A percentile compares a stretch with the other conserved stretches of the same genome.
phyloP scores from a whole-genome alignment of 768 basidiomycete species.

The Dioszegia hungarica region DNA sequence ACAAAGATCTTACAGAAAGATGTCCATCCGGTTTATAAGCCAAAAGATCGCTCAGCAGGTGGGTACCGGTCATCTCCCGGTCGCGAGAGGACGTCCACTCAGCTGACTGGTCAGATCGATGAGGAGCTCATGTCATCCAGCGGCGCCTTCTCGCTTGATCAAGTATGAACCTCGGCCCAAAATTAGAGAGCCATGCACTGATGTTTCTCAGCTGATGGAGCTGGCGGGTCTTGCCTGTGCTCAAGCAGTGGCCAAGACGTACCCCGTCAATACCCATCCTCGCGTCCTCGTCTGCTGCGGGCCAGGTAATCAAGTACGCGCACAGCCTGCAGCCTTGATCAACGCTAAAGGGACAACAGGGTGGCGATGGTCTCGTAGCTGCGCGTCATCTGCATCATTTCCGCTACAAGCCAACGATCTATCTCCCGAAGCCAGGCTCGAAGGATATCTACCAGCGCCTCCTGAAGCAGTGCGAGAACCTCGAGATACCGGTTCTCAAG shows the following conservation, averaged over 20 bases:
- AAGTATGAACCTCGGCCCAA: slow-evolving; percentile 54
- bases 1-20: slow-evolving; percentile 14
- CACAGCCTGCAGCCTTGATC: neutral
- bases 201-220: slow-evolving; percentile 72
- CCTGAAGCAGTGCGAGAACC: slow-evolving; percentile 79
- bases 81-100: no score
- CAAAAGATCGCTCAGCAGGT: slow-evolving; percentile 46
- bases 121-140: slow-evolving; percentile 14
- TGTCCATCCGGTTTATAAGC: slow-evolving; percentile 44
- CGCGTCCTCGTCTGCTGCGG: slow-evolving; percentile 93
- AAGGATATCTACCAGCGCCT: slow-evolving; percentile 93
- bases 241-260: slow-evolving; percentile 74
- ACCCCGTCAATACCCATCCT: slow-evolving; percentile 62
- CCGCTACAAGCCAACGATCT: slow-evolving; percentile 80
- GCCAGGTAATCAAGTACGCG: slow-evolving; percentile 79
- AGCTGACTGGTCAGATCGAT: slow-evolving; percentile 5
- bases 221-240: slow-evolving; percentile 92
- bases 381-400: slow-evolving; percentile 93
- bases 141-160: slow-evolving; percentile 91
- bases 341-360: slow-evolving; percentile 41
- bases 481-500: slow-evolving; percentile 70
- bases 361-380: slow-evolving; percentile 93
- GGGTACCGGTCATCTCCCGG: no score
- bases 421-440: slow-evolving; percentile 91
- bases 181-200: no score